Conservation (phyloP, 305 asterid genomes). For the Ajuga reptans region DNA sequence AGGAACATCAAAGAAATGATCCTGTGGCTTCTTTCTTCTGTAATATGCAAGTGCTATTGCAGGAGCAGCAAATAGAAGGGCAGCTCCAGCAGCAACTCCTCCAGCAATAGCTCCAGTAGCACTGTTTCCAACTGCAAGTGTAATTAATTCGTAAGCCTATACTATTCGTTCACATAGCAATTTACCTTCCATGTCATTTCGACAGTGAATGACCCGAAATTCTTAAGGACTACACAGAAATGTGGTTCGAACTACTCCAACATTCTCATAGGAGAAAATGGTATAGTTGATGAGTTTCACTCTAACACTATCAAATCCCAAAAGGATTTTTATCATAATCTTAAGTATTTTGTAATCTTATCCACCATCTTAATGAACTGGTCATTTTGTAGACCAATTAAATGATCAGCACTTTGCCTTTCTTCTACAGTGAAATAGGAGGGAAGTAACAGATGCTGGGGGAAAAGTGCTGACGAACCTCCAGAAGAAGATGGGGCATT, state of each 20-base stretch:
- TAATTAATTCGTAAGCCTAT: conserved; percentile 16
- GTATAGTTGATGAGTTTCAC: not conserved
- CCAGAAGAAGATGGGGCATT: conserved; percentile 43
- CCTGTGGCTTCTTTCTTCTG: conserved; percentile 48
- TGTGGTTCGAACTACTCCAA: conserved; percentile 8
- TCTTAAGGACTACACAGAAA: not conserved
- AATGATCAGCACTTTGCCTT: not conserved
- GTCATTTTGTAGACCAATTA: not conserved
- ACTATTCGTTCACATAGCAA: conserved; percentile 8
- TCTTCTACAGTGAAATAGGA: not conserved
- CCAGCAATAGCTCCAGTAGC: conserved; percentile 72
- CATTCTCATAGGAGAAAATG: not conserved
- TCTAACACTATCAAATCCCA: not conserved
- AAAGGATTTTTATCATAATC: not conserved
- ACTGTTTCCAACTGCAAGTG: conserved; percentile 45
- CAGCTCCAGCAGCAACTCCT: conserved; percentile 68
- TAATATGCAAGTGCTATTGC: conserved; percentile 55
- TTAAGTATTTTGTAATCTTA: not conserved
- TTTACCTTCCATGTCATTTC: not conserved
- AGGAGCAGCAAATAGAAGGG: conserved; percentile 61
- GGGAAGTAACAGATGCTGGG: not conserved
- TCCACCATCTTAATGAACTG: not conserved
- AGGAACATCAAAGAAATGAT: conserved; percentile 64
- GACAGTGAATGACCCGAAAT: not conserved
- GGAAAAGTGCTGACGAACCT: conserved; percentile 37